These are phyloP conservation scores for Hymenotorrendiella dingleyae DNA, from an alignment of 2,329 filamentous ascomycete genomes.

Conservation along the genomic window DNA sequence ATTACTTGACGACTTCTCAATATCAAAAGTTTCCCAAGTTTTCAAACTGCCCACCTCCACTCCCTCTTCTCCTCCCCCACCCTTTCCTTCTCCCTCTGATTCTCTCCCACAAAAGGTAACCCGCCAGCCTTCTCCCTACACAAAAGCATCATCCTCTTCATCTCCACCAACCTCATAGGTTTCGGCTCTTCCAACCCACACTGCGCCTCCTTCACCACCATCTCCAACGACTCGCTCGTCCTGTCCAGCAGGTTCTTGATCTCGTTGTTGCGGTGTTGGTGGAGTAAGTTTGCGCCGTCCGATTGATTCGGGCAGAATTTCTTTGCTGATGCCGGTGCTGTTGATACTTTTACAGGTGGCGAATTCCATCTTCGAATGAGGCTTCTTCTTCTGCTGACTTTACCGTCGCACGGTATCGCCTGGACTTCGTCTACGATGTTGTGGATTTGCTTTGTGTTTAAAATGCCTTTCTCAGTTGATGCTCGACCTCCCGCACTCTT, in stretches of 20 bases:
- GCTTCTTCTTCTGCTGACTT: slow-evolving; percentile 4
- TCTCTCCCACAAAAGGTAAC: slow-evolving; percentile 5
- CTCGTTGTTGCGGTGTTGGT: not conserved
- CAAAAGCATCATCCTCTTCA: slow-evolving; percentile 26
- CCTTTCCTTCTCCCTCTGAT: slow-evolving; percentile 10
- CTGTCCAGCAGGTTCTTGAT: not conserved
- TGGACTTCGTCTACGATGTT: slow-evolving; percentile 11
- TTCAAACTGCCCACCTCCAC: not conserved
- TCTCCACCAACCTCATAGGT: slow-evolving; percentile 24
- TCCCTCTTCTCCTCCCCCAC: slow-evolving; percentile 8
- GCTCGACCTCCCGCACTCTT: slow-evolving; percentile 2
- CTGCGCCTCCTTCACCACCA: slow-evolving; percentile 27
- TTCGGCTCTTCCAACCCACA: slow-evolving; percentile 27
- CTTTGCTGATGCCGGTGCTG: not conserved
- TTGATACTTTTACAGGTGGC: not conserved
- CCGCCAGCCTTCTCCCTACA: slow-evolving; percentile 25
- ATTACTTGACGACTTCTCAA: too few species aligned
- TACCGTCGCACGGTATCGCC: not conserved
- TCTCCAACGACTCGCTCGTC: slow-evolving; percentile 7
- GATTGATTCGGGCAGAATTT: too few species aligned
- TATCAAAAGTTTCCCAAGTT: too few species aligned
- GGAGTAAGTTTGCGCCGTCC: too few species aligned
- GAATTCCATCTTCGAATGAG: slow-evolving; percentile 13
- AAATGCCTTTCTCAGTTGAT: not conserved
- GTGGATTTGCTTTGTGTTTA: slow-evolving; percentile 10